Conservation (phyloP, 139 green algal genomes). For the Coelastrella sp. region DNA sequence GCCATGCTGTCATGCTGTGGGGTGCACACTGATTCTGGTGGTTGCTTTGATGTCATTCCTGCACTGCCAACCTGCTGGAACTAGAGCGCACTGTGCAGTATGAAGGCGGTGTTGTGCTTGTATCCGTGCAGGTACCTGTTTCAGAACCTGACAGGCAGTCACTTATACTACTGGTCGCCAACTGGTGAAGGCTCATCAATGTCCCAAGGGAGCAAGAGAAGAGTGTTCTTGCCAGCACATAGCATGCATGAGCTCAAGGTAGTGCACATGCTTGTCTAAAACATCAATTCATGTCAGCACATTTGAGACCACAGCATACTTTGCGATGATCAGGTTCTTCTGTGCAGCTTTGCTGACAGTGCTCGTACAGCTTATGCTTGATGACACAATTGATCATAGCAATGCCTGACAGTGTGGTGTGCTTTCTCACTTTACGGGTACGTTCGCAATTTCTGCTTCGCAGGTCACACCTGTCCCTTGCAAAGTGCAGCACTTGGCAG, state of each 20-base stretch:
- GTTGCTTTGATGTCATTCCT: too few relatives aligned
- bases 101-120: too few relatives aligned
- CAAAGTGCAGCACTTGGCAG: constrained; percentile 21
- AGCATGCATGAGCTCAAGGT: constrained; percentile 59
- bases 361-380: background rate
- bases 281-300: too few relatives aligned
- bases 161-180: constrained; percentile 79
- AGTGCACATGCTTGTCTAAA: too few relatives aligned
- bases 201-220: background rate
- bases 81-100: too few relatives aligned
- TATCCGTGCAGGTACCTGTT: constrained; percentile 86
- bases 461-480: constrained; percentile 25
- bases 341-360: background rate
- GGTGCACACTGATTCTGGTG: too few relatives aligned
- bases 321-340: too few relatives aligned
- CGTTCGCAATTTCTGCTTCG: background rate
- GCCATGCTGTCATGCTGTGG: too few relatives aligned
- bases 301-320: too few relatives aligned
- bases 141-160: constrained; percentile 83
- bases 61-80: too few relatives aligned
- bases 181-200: constrained; percentile 4
- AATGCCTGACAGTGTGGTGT: background rate
- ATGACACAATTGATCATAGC: background rate
- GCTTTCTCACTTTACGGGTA: background rate
- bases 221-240: constrained; percentile 50